Conservation (phyloP, 2,329 filamentous ascomycete genomes). For the Camillea tinctor region DNA sequence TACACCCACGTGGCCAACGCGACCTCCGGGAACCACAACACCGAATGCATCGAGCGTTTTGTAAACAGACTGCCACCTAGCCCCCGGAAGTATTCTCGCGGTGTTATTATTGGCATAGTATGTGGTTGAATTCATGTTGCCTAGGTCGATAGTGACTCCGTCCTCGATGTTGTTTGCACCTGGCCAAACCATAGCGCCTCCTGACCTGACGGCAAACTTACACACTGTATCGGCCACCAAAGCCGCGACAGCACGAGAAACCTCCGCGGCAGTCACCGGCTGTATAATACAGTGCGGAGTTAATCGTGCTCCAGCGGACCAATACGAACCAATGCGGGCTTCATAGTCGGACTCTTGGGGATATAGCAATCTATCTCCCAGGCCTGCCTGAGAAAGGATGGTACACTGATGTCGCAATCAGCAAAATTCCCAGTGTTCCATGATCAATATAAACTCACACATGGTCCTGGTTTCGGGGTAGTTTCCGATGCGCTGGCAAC, state of each 20-base stretch:
- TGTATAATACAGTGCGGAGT: background rate
- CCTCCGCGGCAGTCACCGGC: too few relatives aligned
- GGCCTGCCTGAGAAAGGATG: too few relatives aligned
- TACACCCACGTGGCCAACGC: constrained; percentile 28
- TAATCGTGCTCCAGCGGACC: background rate
- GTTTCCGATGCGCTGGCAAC: too few relatives aligned
- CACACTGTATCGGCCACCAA: background rate
- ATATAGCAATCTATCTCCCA: too few relatives aligned
- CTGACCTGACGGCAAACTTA: background rate
- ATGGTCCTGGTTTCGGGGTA: too few relatives aligned
- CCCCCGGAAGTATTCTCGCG: constrained; percentile 31
- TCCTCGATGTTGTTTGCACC: constrained; percentile 10
- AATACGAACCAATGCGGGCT: constrained; percentile 10
- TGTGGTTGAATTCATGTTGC: constrained; percentile 30
- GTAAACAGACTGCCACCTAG: constrained; percentile 29
- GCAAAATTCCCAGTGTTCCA: too few relatives aligned
- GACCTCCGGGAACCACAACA: constrained; percentile 28
- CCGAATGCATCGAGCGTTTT: constrained; percentile 20
- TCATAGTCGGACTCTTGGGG: constrained; percentile 1
- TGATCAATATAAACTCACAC: too few relatives aligned
- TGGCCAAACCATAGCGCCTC: background rate
- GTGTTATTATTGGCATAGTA: constrained; percentile 29
- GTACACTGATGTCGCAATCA: too few relatives aligned
- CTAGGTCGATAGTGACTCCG: background rate
- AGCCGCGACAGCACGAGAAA: too few relatives aligned